Percentiles rank a stretch among this genome's conserved stretches.
Conservation (phyloP, 805 yeast species). For the Yarrowia osloensis region DNA sequence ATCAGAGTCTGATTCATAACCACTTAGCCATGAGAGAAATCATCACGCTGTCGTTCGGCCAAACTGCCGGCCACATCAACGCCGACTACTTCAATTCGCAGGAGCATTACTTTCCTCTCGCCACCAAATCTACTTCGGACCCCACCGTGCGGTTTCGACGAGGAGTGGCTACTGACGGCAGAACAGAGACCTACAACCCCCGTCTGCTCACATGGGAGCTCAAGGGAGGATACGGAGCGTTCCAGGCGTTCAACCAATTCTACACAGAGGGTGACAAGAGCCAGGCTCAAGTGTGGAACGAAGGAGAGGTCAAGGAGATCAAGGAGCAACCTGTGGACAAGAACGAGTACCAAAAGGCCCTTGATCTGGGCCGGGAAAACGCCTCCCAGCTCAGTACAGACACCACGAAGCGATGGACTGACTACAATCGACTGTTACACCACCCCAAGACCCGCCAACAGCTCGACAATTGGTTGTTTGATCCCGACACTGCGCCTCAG, state of each 20-base stretch:
- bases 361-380: slow-evolving; percentile 51
- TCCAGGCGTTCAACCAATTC: slow-evolving; percentile 40
- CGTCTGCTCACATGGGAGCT: slow-evolving; percentile 81
- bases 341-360: slow-evolving; percentile 62
- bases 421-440: slow-evolving; percentile 67
- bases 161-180: slow-evolving; percentile 45
- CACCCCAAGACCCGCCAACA: slow-evolving; percentile 60
- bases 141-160: slow-evolving; percentile 53
- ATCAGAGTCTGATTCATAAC: not conserved
- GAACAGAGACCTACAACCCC: slow-evolving; percentile 70
- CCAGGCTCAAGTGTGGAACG: slow-evolving; percentile 34
- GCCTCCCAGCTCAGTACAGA: slow-evolving; percentile 42
- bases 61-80: slow-evolving; percentile 68
- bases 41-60: slow-evolving; percentile 71
- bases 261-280: slow-evolving; percentile 32
- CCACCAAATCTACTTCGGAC: slow-evolving; percentile 43
- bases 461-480: slow-evolving; percentile 61
- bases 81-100: slow-evolving; percentile 83
- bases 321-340: slow-evolving; percentile 47
- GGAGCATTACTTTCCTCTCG: slow-evolving; percentile 64
- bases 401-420: slow-evolving; percentile 74
- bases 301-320: slow-evolving; percentile 33
- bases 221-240: slow-evolving; percentile 71
- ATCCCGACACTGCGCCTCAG: slow-evolving; percentile 42
- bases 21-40: slow-evolving; percentile 62